Conservation (phyloP, 352 stramenopile species). For the Pythium grandisporangium region DNA sequence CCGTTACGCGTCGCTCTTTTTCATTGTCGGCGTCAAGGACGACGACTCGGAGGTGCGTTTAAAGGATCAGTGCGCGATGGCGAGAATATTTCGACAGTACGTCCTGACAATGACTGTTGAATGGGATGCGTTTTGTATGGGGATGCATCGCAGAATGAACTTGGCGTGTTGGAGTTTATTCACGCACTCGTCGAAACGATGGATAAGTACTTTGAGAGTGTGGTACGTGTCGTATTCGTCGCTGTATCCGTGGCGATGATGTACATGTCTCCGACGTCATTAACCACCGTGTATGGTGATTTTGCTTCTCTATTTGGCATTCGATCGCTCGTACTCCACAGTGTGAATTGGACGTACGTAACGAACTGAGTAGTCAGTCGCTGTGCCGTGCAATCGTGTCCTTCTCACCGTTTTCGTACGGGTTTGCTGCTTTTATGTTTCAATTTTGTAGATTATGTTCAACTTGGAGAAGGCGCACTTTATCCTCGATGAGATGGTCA, state of each 20-base stretch:
- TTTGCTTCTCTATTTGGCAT: neutral
- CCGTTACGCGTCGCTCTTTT: constrained; percentile 99
- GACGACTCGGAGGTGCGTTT: constrained; percentile 82
- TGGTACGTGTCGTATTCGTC: constrained; percentile 59
- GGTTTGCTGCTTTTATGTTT: no score
- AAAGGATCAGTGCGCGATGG: no score
- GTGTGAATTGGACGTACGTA: constrained; percentile 80
- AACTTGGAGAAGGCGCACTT: constrained; percentile 90
- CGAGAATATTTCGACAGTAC: no score
- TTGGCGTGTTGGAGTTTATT: constrained; percentile 99
- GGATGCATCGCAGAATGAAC: constrained; percentile 92
- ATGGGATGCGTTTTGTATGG: neutral
- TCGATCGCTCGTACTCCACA: constrained; percentile 5
- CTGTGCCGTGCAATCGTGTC: no score
- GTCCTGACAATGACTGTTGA: neutral
- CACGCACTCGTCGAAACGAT: constrained; percentile 99
- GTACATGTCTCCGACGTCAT: no score
- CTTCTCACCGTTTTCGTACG: no score
- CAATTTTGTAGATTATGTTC: constrained; percentile 79
- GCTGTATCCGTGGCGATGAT: no score
- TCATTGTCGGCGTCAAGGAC: constrained; percentile 98
- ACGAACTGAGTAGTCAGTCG: no score
- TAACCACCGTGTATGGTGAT: no score
- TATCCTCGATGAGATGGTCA: constrained; percentile 95
- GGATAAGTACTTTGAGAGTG: constrained; percentile 98